phyloP scores from a whole-genome alignment of 441 rosid genomes.

The Erysimum cheiri region DNA sequence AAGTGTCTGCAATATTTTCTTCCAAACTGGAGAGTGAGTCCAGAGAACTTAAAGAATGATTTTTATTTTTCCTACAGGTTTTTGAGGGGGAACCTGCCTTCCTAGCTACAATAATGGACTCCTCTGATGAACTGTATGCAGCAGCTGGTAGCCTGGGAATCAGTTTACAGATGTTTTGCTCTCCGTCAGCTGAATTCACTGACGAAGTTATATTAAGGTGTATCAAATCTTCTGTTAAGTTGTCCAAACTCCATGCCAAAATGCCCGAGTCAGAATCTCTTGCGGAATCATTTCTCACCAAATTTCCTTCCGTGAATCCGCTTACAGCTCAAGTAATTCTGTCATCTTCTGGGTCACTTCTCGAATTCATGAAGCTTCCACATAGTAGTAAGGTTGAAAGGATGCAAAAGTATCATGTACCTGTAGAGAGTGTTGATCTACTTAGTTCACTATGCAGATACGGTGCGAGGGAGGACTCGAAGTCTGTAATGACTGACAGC shows the following conservation, averaged over 20 bases:
- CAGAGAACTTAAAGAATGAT: background rate
- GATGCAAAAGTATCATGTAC: slow-evolving; percentile 61
- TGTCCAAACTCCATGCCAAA: slow-evolving; percentile 55
- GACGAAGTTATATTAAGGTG: slow-evolving; percentile 76
- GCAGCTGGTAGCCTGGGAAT: slow-evolving; percentile 96
- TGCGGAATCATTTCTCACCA: slow-evolving; percentile 91
- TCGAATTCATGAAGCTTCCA: slow-evolving; percentile 75
- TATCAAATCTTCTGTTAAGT: slow-evolving; percentile 58
- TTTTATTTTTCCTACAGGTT: slow-evolving; percentile 32
- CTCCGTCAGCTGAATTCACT: slow-evolving; percentile 74
- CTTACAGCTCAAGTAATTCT: slow-evolving; percentile 86
- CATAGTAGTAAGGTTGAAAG: slow-evolving; percentile 60
- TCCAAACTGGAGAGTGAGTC: slow-evolving; percentile 19
- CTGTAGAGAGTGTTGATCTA: slow-evolving; percentile 80
- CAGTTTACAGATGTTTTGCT: slow-evolving; percentile 83
- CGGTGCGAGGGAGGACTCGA: slow-evolving; percentile 93
- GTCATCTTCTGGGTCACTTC: slow-evolving; percentile 65
- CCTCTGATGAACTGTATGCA: slow-evolving; percentile 74
- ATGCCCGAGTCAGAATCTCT: slow-evolving; percentile 93
- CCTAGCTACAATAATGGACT: slow-evolving; percentile 47
- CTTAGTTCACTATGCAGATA: slow-evolving; percentile 75
- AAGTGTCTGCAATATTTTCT: slow-evolving; percentile 1
- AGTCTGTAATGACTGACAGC: slow-evolving; percentile 91
- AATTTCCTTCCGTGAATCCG: slow-evolving; percentile 92
- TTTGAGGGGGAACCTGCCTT: slow-evolving; percentile 43